phyloP scores from a whole-genome alignment of 2,329 filamentous ascomycete genomes.

The Colletotrichum neosansevieriae region DNA sequence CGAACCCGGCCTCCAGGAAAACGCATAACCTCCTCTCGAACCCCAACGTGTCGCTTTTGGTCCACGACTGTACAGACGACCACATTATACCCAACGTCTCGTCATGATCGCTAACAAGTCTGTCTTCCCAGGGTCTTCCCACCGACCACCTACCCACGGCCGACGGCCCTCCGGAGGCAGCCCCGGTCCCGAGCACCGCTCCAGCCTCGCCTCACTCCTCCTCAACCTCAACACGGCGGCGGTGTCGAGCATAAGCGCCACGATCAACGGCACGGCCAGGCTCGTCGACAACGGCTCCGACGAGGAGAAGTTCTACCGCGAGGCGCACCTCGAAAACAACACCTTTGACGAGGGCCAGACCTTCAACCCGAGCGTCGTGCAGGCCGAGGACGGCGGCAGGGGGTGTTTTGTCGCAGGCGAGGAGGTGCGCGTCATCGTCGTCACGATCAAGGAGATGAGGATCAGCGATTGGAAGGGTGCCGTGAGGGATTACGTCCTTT shows the following conservation, averaged over 20 bases:
- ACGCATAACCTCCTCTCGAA: slow-evolving; percentile 86
- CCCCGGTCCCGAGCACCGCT: slow-evolving; percentile 73
- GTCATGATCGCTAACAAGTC: slow-evolving; percentile 15
- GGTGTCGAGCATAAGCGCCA: slow-evolving; percentile 89
- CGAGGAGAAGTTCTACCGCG: slow-evolving; percentile 86
- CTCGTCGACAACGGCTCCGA: slow-evolving; percentile 80
- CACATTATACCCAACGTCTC: no score
- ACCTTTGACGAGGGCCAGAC: slow-evolving; percentile 75
- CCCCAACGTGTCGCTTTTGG: slow-evolving; percentile 90
- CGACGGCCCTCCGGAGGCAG: slow-evolving; percentile 71
- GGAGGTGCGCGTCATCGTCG: slow-evolving; percentile 88
- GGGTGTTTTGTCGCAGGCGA: slow-evolving; percentile 82
- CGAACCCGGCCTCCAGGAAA: slow-evolving; percentile 82
- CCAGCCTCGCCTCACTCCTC: slow-evolving; percentile 84
- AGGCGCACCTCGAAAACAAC: slow-evolving; percentile 90
- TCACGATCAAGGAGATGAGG: slow-evolving; percentile 84
- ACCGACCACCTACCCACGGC: slow-evolving; percentile 82
- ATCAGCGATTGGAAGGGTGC: slow-evolving; percentile 97
- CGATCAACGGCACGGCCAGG: slow-evolving; percentile 88
- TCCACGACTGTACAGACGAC: slow-evolving; percentile 79
- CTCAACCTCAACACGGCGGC: slow-evolving; percentile 92
- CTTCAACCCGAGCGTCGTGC: slow-evolving; percentile 49
- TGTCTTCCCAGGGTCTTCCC: slow-evolving; percentile 77
- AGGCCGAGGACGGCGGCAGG: slow-evolving; percentile 64
- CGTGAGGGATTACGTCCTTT: slow-evolving; percentile 80